phyloP scores from a whole-genome alignment of 768 basidiomycete species.

The Tephrocybe rancida region DNA sequence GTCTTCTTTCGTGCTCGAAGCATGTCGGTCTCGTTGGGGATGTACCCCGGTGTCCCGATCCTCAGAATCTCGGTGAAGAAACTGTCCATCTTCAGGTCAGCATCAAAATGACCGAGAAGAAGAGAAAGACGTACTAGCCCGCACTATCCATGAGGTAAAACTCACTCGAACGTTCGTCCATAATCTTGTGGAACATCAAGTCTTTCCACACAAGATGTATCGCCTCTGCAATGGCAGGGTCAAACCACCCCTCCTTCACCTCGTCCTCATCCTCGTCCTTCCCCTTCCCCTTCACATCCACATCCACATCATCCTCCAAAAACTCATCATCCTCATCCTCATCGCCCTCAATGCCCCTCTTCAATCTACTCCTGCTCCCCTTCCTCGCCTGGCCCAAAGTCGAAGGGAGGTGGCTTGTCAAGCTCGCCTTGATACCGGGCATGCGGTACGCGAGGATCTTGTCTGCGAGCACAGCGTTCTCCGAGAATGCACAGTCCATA shows the following conservation, averaged over 20 bases:
- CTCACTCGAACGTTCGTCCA: conserved; percentile 64
- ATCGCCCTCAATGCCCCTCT: conserved; percentile 10
- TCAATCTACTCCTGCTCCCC: background rate
- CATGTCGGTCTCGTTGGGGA: background rate
- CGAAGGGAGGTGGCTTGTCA: conserved; percentile 21
- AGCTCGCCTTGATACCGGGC: conserved; percentile 21
- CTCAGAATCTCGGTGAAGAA: background rate
- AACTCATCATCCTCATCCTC: conserved; percentile 15
- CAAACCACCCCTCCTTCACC: conserved; percentile 31
- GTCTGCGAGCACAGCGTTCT: conserved; percentile 63
- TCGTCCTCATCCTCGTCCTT: background rate
- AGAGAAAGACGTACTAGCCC: conserved; percentile 63
- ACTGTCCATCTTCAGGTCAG: background rate
- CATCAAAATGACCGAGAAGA: background rate
- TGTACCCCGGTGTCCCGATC: background rate
- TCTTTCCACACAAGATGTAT: conserved; percentile 73
- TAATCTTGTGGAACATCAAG: conserved; percentile 54
- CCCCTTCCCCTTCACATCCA: background rate
- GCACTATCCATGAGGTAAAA: conserved; percentile 98
- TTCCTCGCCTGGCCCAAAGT: background rate
- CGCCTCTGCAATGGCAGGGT: conserved; percentile 64
- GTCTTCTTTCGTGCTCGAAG: background rate
- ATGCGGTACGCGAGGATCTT: conserved; percentile 59
- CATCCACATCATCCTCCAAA: background rate
- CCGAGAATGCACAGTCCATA: conserved; percentile 62